Conservation (phyloP, 495 filamentous ascomycete genomes). For the Tuber indicum region DNA sequence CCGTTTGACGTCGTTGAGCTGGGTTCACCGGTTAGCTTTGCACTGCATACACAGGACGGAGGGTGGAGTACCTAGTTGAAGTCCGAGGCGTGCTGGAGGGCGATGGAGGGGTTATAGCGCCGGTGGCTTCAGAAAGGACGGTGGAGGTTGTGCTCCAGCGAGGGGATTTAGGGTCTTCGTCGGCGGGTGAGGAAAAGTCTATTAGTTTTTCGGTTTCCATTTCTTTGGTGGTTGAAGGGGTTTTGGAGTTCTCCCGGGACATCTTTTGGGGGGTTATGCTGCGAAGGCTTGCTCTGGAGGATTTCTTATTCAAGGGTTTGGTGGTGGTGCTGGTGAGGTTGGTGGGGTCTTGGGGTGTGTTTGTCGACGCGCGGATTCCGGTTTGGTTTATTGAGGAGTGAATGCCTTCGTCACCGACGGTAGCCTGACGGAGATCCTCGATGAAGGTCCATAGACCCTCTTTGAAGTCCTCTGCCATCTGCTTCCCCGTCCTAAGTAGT, state of each 20-base stretch:
- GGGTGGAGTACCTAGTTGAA: conserved; percentile 31
- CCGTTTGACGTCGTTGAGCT: conserved; percentile 36
- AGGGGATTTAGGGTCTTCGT: not conserved
- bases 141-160: conserved; percentile 39
- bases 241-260: conserved; percentile 15
- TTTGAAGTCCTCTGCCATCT: conserved; percentile 83
- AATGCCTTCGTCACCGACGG: conserved; percentile 84
- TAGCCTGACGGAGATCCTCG: conserved; percentile 89
- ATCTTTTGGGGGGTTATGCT: conserved; percentile 21
- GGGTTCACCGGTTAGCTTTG: conserved; percentile 16
- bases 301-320: conserved; percentile 1
- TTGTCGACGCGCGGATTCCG: conserved; percentile 28
- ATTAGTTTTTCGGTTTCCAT: conserved; percentile 2
- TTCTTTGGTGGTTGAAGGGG: conserved; percentile 12
- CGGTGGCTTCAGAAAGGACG: conserved; percentile 15
- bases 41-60: conserved; percentile 2
- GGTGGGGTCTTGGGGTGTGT: conserved; percentile 9
- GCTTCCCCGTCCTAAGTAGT: conserved; percentile 63
- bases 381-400: conserved; percentile 27
- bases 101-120: conserved; percentile 15
- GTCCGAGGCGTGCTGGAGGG: conserved; percentile 37
- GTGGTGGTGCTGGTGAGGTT: not conserved
- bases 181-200: conserved; percentile 15
- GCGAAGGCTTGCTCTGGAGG: conserved; percentile 25
- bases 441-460: conserved; percentile 94